Evolutionary conservation across 2,329 filamentous ascomycete genomes (phyloP).

Genomic region (Lasiodiplodia citricola): DNA sequence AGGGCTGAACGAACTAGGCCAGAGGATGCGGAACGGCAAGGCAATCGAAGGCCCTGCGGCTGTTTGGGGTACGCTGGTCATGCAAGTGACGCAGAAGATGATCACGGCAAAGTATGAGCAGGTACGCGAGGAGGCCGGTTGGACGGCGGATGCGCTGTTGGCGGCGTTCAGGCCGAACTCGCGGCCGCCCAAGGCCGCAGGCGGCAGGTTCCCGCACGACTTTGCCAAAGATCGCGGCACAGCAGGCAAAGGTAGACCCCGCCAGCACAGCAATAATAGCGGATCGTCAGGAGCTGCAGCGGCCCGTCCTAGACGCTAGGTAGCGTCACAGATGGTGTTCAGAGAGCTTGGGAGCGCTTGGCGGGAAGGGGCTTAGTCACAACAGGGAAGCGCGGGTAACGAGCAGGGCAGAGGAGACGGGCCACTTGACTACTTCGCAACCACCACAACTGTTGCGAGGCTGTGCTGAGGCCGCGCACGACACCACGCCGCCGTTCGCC

Average conservation of each 20-base stretch:
- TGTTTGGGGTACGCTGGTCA: slow-evolving; percentile 28
- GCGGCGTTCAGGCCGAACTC: background rate
- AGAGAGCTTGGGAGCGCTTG: background rate
- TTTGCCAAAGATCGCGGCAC: background rate
- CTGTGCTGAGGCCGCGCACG: slow-evolving; percentile 22
- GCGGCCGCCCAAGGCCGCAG: background rate
- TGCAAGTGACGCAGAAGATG: slow-evolving; percentile 34
- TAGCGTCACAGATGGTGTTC: background rate
- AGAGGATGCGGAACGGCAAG: slow-evolving; percentile 23
- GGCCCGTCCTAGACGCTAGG: background rate
- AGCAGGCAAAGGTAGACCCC: slow-evolving; percentile 1
- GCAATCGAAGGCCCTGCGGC: slow-evolving; percentile 23
- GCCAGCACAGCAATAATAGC: background rate
- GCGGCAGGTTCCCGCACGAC: background rate
- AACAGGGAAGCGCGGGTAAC: slow-evolving; percentile 16
- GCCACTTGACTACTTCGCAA: slow-evolving; percentile 22
- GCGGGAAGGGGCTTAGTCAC: slow-evolving; percentile 16
- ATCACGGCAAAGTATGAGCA: slow-evolving; percentile 38
- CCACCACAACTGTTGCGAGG: slow-evolving; percentile 18
- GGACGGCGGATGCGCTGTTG: slow-evolving; percentile 32
- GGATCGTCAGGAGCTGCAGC: background rate
- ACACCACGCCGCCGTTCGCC: slow-evolving; percentile 6
- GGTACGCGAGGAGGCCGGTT: slow-evolving; percentile 34
- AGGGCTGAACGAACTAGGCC: slow-evolving; percentile 35
- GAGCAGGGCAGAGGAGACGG: background rate